These are phyloP conservation scores for Polytolypa hystricis DNA, from an alignment of 2,329 filamentous ascomycete genomes.

Conservation along the genomic window DNA sequence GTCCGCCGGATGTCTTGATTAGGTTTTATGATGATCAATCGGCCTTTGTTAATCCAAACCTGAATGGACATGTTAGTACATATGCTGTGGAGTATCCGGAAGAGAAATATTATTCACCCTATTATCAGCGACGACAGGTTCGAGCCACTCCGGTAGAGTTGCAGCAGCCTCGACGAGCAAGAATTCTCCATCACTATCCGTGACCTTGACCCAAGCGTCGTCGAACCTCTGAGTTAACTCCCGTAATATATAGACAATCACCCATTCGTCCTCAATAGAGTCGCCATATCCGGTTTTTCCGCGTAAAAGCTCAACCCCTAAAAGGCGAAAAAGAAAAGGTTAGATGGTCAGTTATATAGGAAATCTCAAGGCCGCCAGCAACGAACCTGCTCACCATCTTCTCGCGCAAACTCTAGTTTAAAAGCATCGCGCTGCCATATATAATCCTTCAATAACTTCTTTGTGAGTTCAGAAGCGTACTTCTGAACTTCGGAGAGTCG, in stretches of 20 bases:
- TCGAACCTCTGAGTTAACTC: constrained; percentile 64
- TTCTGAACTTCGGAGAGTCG: constrained; percentile 63
- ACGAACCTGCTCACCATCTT: constrained; percentile 44
- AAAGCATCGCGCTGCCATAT: constrained; percentile 92
- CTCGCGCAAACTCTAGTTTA: constrained; percentile 49
- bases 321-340: constrained; percentile 12
- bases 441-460: constrained; percentile 63
- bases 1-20: constrained; percentile 37
- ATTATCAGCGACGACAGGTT: constrained; percentile 77
- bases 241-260: constrained; percentile 79
- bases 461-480: constrained; percentile 52
- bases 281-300: constrained; percentile 83
- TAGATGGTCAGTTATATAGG: too few relatives aligned
- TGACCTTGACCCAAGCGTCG: constrained; percentile 69
- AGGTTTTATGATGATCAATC: constrained; percentile 59
- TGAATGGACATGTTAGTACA: too few relatives aligned
- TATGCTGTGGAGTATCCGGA: too few relatives aligned
- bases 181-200: constrained; percentile 89
- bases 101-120: constrained; percentile 39
- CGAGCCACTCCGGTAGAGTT: constrained; percentile 78
- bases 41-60: constrained; percentile 77
- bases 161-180: constrained; percentile 88
- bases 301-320: constrained; percentile 49
- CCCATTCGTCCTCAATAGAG: constrained; percentile 94
- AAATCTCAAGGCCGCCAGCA: constrained; percentile 8